These are phyloP conservation scores for Globisporangium parvum DNA, from an alignment of 352 stramenopile genomes.

Conservation along the genomic window DNA sequence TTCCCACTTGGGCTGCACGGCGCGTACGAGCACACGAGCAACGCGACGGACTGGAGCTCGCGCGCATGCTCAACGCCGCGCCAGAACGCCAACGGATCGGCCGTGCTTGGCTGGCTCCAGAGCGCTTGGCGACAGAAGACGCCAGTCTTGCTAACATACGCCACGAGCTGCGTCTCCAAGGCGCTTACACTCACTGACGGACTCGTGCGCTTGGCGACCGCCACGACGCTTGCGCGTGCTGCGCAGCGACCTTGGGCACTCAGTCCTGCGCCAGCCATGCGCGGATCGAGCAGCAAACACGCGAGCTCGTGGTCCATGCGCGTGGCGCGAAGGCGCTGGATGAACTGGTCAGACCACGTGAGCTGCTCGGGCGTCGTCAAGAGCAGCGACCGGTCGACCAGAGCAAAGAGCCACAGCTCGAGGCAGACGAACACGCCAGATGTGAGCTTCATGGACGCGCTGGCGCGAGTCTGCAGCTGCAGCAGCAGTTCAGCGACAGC, in stretches of 20 bases:
- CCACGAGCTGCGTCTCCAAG: conserved; percentile 5
- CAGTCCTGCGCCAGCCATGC: conserved; percentile 9
- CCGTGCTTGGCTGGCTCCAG: neutral
- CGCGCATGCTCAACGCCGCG: conserved; percentile 1
- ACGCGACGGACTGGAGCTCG: conserved; percentile 11
- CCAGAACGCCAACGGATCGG: conserved; percentile 12
- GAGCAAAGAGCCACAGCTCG: conserved; percentile 12
- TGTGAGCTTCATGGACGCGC: conserved; percentile 1
- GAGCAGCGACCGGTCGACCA: conserved; percentile 1
- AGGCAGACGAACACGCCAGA: conserved; percentile 9
- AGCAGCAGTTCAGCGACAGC: conserved; percentile 1
- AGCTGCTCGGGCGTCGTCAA: neutral
- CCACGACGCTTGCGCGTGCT: conserved; percentile 4
- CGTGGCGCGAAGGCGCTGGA: neutral
- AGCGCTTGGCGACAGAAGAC: neutral
- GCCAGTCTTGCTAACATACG: conserved; percentile 3
- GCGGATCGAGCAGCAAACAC: conserved; percentile 13
- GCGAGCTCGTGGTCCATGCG: conserved; percentile 12
- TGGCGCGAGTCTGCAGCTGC: neutral
- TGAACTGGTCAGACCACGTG: conserved; percentile 3
- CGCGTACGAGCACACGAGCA: conserved; percentile 12
- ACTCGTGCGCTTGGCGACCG: neutral
- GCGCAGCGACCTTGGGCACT: conserved; percentile 1
- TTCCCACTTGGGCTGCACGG: conserved; percentile 2
- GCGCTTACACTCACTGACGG: neutral